Evolutionary conservation across 371 early-diverging fungal genomes (phyloP).

Genomic region (Nosema bombycis): DNA sequence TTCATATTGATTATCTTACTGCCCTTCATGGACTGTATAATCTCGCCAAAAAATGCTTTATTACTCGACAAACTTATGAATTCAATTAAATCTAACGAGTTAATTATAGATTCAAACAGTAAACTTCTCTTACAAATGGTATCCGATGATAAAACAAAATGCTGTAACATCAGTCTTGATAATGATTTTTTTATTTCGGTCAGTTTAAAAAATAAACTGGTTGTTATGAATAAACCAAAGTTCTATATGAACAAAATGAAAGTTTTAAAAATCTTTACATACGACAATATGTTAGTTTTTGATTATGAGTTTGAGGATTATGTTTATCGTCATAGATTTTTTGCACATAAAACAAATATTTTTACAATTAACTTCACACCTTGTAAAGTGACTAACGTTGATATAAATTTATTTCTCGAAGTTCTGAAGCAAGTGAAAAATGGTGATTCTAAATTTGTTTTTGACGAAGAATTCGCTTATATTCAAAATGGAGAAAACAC

Average conservation of each 20-base stretch:
- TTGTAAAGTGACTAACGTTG: constrained; percentile 1
- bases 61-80: constrained; percentile 16
- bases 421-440: constrained; percentile 1
- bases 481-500: background rate
- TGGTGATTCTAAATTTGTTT: background rate
- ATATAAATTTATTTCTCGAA: background rate
- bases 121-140: constrained; percentile 17
- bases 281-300: constrained; percentile 15
- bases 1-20: too few species aligned
- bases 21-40: constrained; percentile 44
- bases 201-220: constrained; percentile 10
- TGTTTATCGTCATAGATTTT: constrained; percentile 24
- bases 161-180: background rate
- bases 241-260: constrained; percentile 31
- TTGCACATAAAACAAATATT: background rate
- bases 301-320: constrained; percentile 36
- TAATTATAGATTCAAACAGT: constrained; percentile 16
- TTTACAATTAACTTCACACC: constrained; percentile 8
- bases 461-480: background rate
- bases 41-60: constrained; percentile 21
- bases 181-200: background rate
- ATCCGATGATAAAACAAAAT: background rate
- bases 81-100: constrained; percentile 1
- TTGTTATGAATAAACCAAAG: constrained; percentile 14
- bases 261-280: constrained; percentile 13